Conservation (phyloP, 1,284 basidiomycete species). For the Malassezia equina region DNA sequence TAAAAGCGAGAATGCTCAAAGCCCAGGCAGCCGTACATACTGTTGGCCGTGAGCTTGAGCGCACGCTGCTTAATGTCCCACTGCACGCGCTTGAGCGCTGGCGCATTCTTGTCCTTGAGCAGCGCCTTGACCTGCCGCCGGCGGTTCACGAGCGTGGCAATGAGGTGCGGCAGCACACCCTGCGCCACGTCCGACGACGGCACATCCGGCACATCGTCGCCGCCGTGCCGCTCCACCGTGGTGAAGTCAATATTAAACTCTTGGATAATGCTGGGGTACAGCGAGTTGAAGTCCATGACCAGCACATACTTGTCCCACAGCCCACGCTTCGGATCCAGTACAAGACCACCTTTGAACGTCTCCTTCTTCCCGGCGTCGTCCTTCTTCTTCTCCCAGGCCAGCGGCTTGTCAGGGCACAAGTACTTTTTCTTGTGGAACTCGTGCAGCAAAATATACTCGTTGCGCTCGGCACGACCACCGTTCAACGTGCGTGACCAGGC, state of each 20-base stretch:
- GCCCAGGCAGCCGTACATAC: conserved; percentile 99
- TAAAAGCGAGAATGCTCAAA: conserved; percentile 96
- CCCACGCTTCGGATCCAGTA: conserved; percentile 91
- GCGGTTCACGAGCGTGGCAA: conserved; percentile 81
- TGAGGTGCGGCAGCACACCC: conserved; percentile 87
- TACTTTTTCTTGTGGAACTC: conserved; percentile 95
- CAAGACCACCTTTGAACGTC: conserved; percentile 96
- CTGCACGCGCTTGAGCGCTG: conserved; percentile 71
- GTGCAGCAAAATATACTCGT: conserved; percentile 96
- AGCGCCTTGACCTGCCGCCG: conserved; percentile 81
- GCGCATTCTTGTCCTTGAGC: conserved; percentile 79
- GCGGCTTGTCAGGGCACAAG: conserved; percentile 87
- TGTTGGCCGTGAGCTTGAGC: conserved; percentile 94
- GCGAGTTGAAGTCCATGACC: conserved; percentile 99
- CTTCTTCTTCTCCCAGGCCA: conserved; percentile 54
- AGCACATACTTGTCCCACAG: conserved; percentile 94
- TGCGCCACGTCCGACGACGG: conserved; percentile 64
- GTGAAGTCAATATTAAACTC: conserved; percentile 99
- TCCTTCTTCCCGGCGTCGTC: conserved; percentile 54
- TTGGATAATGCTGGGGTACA: conserved; percentile 98
- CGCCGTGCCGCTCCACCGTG: conserved; percentile 62
- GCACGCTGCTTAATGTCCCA: conserved; percentile 94
- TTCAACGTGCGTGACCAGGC: conserved; percentile 59
- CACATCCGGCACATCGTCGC: conserved; percentile 72
- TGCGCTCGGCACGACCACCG: conserved; percentile 82